A percentile compares a stretch with the other conserved stretches of the same genome.
Conservation (phyloP, 495 filamentous ascomycete species). For the Aspergillus saccharolyticus region DNA sequence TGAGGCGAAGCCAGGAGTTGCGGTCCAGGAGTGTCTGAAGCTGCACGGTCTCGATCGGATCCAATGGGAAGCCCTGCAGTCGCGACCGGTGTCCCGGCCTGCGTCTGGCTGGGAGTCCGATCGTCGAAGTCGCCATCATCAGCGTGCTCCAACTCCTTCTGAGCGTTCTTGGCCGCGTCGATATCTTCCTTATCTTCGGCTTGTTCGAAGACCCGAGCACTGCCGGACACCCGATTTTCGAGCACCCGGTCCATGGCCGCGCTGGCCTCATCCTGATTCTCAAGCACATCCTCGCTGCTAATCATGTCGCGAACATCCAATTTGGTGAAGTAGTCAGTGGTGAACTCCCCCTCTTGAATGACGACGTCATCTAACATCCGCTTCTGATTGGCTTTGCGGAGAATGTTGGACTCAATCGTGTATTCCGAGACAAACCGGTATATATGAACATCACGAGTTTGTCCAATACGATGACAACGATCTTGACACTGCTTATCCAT, state of each 20-base stretch:
- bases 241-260: slow-evolving; percentile 86
- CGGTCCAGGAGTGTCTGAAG: slow-evolving; percentile 14
- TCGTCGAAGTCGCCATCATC: slow-evolving; percentile 94
- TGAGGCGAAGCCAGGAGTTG: slow-evolving; percentile 8
- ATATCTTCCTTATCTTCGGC: slow-evolving; percentile 93
- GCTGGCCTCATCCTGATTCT: slow-evolving; percentile 59
- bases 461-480: slow-evolving; percentile 94
- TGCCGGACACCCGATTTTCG: slow-evolving; percentile 49
- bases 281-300: slow-evolving; percentile 52
- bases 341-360: slow-evolving; percentile 98
- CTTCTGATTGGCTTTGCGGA: slow-evolving; percentile 95
- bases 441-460: slow-evolving; percentile 97
- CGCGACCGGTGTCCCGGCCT: slow-evolving; percentile 28
- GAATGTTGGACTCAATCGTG: slow-evolving; percentile 97
- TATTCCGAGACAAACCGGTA: slow-evolving; percentile 96
- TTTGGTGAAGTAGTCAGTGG: slow-evolving; percentile 93
- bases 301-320: slow-evolving; percentile 64
- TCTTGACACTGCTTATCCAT: slow-evolving; percentile 99
- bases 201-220: slow-evolving; percentile 66
- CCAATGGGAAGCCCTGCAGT: slow-evolving; percentile 14
- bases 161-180: slow-evolving; percentile 75
- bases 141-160: slow-evolving; percentile 79
- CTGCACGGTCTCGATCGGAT: slow-evolving; percentile 15
- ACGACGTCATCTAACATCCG: slow-evolving; percentile 96
- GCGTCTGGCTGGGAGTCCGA: slow-evolving; percentile 34